Evolutionary conservation across 176 grass and related monocot genomes (phyloP).

Genomic region (Bolboschoenus planiculmis): DNA sequence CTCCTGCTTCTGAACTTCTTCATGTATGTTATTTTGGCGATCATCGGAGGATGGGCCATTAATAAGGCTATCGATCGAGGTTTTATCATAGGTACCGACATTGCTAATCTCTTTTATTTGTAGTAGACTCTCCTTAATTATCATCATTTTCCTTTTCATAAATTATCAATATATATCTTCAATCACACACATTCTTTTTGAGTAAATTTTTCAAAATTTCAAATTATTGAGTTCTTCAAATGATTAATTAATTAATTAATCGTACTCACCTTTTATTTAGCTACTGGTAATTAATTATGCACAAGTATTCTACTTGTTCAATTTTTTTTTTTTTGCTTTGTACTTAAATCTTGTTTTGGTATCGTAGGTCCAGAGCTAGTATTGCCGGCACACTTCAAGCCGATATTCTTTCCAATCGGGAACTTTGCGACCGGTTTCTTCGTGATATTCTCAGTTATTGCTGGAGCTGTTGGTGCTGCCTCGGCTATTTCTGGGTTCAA

Average conservation of each 20-base stretch:
- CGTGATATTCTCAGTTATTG: slow-evolving; percentile 64
- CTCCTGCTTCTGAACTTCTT: slow-evolving; percentile 65
- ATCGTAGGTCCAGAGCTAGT: slow-evolving; percentile 41
- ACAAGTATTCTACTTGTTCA: background rate
- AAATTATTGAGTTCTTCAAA: background rate
- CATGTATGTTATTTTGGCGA: slow-evolving; percentile 62
- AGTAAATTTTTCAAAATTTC: background rate
- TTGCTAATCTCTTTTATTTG: background rate
- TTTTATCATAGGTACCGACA: slow-evolving; percentile 65
- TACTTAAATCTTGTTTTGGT: background rate
- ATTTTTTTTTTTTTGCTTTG: background rate
- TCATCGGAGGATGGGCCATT: slow-evolving; percentile 79
- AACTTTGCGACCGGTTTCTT: slow-evolving; percentile 93
- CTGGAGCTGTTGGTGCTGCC: slow-evolving; percentile 51
- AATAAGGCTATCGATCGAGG: slow-evolving; percentile 49
- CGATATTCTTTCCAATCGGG: slow-evolving; percentile 82
- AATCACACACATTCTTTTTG: background rate
- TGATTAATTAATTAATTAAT: background rate
- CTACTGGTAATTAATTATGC: background rate
- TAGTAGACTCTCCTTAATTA: background rate
- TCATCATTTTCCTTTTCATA: background rate
- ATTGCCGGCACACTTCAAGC: slow-evolving; percentile 76
- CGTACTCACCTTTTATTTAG: background rate
- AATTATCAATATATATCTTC: background rate
- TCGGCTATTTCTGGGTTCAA: slow-evolving; percentile 47